Evolutionary conservation across 805 yeast genomes (phyloP), one percentile per base, ranked within the genome.

Genomic region (Candida loeiensis): DNA sequence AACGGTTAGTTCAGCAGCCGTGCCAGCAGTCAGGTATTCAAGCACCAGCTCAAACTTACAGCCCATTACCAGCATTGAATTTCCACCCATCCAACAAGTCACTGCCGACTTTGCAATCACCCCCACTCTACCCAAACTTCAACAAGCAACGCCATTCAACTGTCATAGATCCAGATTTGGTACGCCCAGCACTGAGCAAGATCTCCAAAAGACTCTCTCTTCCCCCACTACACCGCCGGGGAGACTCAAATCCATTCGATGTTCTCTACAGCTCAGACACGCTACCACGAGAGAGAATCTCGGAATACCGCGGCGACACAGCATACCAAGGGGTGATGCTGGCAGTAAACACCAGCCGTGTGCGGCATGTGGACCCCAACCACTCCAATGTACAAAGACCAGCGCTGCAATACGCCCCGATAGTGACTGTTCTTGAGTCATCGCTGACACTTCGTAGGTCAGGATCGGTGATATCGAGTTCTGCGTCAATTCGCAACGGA

Each of bases 401-500:
- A 4, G 13, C n/a, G 3, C 33, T 30, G 33, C 6, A 8, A 4
- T 30, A 30, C 12, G 33, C 53, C 44, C 66, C 65, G 4, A 45
- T 53, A 1, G 49, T 61, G 2, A 62, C 67, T 4, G 49, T 60
- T 2, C 59, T 58, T 33, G 48, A 51, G 21, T 35, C 45, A 6
- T 12, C 22, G 11, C 34, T 44, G 14, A 30, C 20, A 12, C 22
- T 56, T 22, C 47, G 50, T 17, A 42, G 69, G 21, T 42, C 59
- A 0, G 60, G 60, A 2, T 62, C 68, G 3, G 42, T 64, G 2
- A 45, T 61, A 4, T 66, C 72, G 2, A 41, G 49, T 6, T 33
- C 48, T n/a, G 66, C 67, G 8, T 49, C 65, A 1, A 29, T 66
- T 2, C 46, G 66, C 28, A 55, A 62, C 42, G 46, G 69, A 27